These are phyloP conservation scores for Caryopteris hybrid DNA, from an alignment of 305 asterid species.

Conservation along the genomic window DNA sequence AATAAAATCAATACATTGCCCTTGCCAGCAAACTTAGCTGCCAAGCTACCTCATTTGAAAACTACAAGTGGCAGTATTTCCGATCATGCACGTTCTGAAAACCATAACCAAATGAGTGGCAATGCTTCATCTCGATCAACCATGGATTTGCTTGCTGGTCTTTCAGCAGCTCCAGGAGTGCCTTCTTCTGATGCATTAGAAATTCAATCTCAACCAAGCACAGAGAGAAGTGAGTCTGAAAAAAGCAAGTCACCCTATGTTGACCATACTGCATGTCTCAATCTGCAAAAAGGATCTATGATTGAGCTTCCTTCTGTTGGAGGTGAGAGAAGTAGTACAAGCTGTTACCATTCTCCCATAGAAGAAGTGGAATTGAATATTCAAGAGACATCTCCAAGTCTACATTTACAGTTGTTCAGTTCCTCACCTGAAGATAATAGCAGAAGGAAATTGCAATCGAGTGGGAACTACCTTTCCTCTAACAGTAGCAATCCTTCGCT, in stretches of 20 bases:
- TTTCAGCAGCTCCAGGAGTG: conserved; percentile 44
- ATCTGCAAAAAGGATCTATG: conserved; percentile 34
- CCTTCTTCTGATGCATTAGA: conserved; percentile 38
- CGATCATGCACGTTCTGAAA: conserved; percentile 34
- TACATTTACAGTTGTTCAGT: conserved; percentile 57
- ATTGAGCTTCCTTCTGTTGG: conserved; percentile 31
- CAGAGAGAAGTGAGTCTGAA: conserved; percentile 56
- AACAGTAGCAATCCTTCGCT: conserved; percentile 65
- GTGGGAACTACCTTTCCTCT: conserved; percentile 58
- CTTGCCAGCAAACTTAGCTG: conserved; percentile 45
- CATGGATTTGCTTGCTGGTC: conserved; percentile 64
- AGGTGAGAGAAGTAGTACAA: conserved; percentile 59
- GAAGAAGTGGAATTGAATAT: conserved; percentile 48
- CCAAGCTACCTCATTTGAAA: conserved; percentile 36
- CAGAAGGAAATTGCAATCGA: conserved; percentile 38
- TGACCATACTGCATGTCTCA: conserved; percentile 35
- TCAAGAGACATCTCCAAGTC: conserved; percentile 38
- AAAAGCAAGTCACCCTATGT: conserved; percentile 55
- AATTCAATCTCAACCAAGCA: conserved; percentile 49
- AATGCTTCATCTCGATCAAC: conserved; percentile 50
- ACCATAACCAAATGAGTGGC: conserved; percentile 33
- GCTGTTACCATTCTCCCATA: conserved; percentile 39
- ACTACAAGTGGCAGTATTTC: conserved; percentile 29
- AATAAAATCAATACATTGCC: conserved; percentile 66
- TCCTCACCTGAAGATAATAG: conserved; percentile 63